A percentile compares a stretch with the other conserved stretches of the same genome.
These are phyloP conservation scores for Miamiensis avidus DNA, from an alignment of 169 alveolate species.

Conservation along the genomic window DNA sequence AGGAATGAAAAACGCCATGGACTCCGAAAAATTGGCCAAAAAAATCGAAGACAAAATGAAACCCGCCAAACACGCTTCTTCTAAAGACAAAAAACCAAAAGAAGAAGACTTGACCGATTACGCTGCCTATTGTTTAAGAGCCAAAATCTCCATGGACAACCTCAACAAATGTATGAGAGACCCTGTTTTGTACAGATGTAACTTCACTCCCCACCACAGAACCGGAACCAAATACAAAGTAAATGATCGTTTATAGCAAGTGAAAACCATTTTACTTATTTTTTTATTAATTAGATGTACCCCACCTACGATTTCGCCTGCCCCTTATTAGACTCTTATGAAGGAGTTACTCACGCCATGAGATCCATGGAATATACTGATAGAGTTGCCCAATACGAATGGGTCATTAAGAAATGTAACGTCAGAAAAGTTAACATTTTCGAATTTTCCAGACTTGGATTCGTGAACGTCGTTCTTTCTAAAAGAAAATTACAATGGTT, in stretches of 20 bases:
- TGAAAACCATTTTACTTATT: background rate
- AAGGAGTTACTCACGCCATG: constrained; percentile 98
- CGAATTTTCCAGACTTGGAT: constrained; percentile 95
- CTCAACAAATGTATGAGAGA: constrained; percentile 97
- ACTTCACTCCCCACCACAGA: constrained; percentile 93
- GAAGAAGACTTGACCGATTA: constrained; percentile 85
- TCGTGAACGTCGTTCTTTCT: constrained; percentile 94
- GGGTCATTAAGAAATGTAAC: constrained; percentile 90
- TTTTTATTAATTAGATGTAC: constrained; percentile 54
- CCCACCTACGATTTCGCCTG: constrained; percentile 99
- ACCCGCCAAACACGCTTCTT: no score
- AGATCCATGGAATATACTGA: constrained; percentile 98
- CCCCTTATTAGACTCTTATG: constrained; percentile 97
- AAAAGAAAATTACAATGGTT: constrained; percentile 97
- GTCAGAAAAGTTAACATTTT: constrained; percentile 91
- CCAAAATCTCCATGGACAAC: constrained; percentile 94
- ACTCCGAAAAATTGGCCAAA: no score
- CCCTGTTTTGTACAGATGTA: constrained; percentile 97
- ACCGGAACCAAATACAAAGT: constrained; percentile 94
- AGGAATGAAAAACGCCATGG: no score
- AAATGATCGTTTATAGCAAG: background rate
- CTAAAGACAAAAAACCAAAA: constrained; percentile 11
- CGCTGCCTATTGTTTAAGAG: constrained; percentile 95
- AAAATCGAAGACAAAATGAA: no score
- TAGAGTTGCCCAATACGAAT: constrained; percentile 94